Evolutionary conservation across 1,284 basidiomycete genomes (phyloP), one percentile per base, ranked within the genome.

Genomic region (Tilletia indica): DNA sequence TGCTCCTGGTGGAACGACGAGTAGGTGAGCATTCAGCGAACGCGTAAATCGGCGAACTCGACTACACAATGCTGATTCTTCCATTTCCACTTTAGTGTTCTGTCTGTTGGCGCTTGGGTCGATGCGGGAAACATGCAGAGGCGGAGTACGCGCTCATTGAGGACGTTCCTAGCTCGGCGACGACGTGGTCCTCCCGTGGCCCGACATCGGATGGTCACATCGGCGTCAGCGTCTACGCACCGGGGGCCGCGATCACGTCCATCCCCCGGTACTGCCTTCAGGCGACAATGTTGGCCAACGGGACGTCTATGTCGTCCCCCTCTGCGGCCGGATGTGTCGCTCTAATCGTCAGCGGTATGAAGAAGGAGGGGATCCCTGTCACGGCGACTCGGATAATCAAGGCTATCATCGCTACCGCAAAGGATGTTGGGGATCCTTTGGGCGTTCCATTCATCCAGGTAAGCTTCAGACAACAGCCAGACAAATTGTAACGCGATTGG

Each of bases 141-240:
- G 81, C 83, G 8, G 83, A 85, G 73, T 85, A 85, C 64, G 81
- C 84, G 11, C 77, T 85, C 21, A 78, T 85, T 36, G 84, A 83
- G 47, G 80, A 76, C 6, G 83, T 84, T 16, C 77, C 76, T 25
- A 79, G 81, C 72, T 80, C 77, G 47, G 78, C 80, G 34, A 85
- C 83, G 47, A 85, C 84, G 21, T 85, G 84, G 84, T 84, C 81
- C 69, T 82, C 80, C 64, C 78, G 84, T n/a, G 84, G 84, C 16
- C 84, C 84, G 11, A 77, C 79, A 8, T 70, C 78, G 36, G 84
- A 85, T 61, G 84, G 84, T 11, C 82, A 78, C 25, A 71, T 71
- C 9, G 82, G 82, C 56, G 79, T 85, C 8, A 78, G 80, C 21
- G 78, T 82, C 73, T 85, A 84, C 66, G 83, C 84, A 11, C 84